Evolutionary conservation across 176 grass and related monocot species (phyloP).

Genomic region (Coix lacrymajobi): DNA sequence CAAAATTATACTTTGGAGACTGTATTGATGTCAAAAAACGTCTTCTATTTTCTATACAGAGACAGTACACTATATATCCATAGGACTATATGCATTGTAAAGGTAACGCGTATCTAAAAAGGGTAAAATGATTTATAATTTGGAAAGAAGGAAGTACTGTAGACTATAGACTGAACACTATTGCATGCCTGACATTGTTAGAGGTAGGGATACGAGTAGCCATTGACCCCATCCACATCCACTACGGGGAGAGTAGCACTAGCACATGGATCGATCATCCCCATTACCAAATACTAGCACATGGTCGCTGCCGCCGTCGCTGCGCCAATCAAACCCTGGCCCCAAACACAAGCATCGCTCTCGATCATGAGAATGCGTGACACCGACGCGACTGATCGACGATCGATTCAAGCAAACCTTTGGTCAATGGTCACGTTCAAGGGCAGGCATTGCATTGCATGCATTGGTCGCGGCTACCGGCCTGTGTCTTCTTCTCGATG

Average conservation of each 20-base stretch:
- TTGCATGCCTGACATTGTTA: background rate
- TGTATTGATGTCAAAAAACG: no score
- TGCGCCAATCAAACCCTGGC: background rate
- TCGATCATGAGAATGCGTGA: background rate
- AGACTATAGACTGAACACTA: no score
- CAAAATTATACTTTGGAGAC: no score
- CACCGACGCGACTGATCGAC: background rate
- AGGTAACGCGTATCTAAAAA: no score
- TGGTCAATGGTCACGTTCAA: background rate
- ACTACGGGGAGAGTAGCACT: background rate
- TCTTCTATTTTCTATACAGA: no score
- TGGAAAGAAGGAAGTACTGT: rapidly evolving
- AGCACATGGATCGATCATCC: background rate
- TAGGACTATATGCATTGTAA: no score
- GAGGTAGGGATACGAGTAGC: background rate
- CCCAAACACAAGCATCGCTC: background rate
- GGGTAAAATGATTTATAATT: no score
- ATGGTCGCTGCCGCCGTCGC: background rate
- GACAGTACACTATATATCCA: no score
- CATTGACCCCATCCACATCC: background rate
- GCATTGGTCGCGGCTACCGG: no score
- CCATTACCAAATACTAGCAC: background rate
- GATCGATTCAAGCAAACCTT: background rate
- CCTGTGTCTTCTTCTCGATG: background rate
- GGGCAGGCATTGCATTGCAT: no score